These are phyloP conservation scores for Salvia hispanica DNA, from an alignment of 257 asterid genomes.

Conservation along the genomic window DNA sequence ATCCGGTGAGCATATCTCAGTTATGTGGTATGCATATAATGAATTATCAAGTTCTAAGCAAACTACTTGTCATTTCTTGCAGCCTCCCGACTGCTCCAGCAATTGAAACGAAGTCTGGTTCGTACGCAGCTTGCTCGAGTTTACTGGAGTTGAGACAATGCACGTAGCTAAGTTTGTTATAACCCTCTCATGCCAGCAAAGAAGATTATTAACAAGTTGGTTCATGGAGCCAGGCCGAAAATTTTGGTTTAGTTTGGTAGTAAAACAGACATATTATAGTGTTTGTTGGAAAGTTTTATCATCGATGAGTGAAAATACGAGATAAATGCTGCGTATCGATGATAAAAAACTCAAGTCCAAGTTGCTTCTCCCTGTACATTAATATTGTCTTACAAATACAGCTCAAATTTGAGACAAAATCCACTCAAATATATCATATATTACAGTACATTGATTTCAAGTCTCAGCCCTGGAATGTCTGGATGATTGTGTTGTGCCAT, in stretches of 20 bases:
- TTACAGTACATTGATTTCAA: background rate
- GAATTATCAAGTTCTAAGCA: background rate
- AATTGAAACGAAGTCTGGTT: slow-evolving; percentile 5
- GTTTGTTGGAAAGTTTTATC: slow-evolving; percentile 16
- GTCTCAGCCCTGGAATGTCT: slow-evolving; percentile 48
- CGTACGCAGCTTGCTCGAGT: slow-evolving; percentile 1
- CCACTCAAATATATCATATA: background rate
- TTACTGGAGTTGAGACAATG: no score
- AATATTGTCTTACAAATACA: slow-evolving; percentile 38
- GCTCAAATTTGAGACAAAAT: slow-evolving; percentile 39
- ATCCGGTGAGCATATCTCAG: slow-evolving; percentile 47
- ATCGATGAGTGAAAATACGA: slow-evolving; percentile 15
- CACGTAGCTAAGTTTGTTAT: no score
- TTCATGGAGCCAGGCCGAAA: no score
- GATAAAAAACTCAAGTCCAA: slow-evolving; percentile 25
- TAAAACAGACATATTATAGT: background rate
- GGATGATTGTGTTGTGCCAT: slow-evolving; percentile 96
- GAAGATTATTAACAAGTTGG: slow-evolving; percentile 23
- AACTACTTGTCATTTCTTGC: slow-evolving; percentile 28
- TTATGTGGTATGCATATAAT: no score
- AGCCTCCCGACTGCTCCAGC: slow-evolving; percentile 46
- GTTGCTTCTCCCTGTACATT: slow-evolving; percentile 50
- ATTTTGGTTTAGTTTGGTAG: slow-evolving; percentile 6
- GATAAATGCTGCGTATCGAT: slow-evolving; percentile 25
- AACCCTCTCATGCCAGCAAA: slow-evolving; percentile 7